Conservation (phyloP, 495 filamentous ascomycete genomes). For the Hapsidospora chrysogenum region DNA sequence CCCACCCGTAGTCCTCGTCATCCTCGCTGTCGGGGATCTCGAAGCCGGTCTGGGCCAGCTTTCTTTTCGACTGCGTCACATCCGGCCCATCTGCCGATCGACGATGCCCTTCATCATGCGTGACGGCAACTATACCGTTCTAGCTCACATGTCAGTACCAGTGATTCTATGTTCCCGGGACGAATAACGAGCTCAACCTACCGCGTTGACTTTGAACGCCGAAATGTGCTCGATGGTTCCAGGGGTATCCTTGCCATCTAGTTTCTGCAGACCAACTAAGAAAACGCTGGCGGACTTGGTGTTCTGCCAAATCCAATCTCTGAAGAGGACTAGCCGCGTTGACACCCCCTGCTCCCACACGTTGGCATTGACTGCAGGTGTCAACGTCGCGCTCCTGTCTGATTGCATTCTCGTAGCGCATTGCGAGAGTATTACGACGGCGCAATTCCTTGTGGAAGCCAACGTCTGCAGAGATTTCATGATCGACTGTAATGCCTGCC, state of each 20-base stretch:
- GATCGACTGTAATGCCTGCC: slow-evolving; percentile 28
- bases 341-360: slow-evolving; percentile 57
- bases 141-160: no score
- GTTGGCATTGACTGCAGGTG: slow-evolving; percentile 46
- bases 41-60: slow-evolving; percentile 21
- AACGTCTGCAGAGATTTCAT: slow-evolving; percentile 41
- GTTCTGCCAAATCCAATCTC: slow-evolving; percentile 34
- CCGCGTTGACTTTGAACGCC: slow-evolving; percentile 22
- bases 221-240: slow-evolving; percentile 13
- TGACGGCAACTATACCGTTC: slow-evolving; percentile 11
- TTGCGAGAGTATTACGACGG: slow-evolving; percentile 54
- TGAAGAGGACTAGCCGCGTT: slow-evolving; percentile 52
- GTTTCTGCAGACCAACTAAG: slow-evolving; percentile 27
- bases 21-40: slow-evolving; percentile 31
- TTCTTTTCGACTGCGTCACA: slow-evolving; percentile 21
- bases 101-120: slow-evolving; percentile 10
- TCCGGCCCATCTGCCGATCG: slow-evolving; percentile 4
- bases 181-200: slow-evolving; percentile 9
- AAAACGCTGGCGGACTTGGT: slow-evolving; percentile 13
- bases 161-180: not conserved
- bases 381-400: slow-evolving; percentile 45
- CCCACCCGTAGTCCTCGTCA: slow-evolving; percentile 34
- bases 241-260: slow-evolving; percentile 17
- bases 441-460: slow-evolving; percentile 48
- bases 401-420: slow-evolving; percentile 48